A percentile compares a stretch with the other conserved stretches of the same genome.
These are phyloP conservation scores for Stereum hirsutum DNA, from an alignment of 1,284 basidiomycete genomes.

Conservation along the genomic window DNA sequence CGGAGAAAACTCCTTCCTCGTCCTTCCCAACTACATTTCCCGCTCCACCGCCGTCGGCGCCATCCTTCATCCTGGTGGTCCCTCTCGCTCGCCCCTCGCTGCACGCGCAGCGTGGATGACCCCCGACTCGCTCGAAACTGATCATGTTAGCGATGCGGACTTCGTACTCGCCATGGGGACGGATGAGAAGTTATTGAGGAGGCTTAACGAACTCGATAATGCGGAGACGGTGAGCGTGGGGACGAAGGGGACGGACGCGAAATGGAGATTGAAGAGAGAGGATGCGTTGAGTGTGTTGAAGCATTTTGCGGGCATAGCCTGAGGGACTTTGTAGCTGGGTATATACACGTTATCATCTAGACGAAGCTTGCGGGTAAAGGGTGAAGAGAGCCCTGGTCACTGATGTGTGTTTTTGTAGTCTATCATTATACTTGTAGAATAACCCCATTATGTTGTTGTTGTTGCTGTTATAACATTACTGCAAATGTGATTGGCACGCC, in stretches of 20 bases:
- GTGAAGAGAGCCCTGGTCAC: too few species aligned
- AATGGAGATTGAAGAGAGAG: slow-evolving; percentile 38
- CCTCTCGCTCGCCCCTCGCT: slow-evolving; percentile 39
- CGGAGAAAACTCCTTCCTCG: slow-evolving; percentile 69
- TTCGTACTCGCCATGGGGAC: slow-evolving; percentile 61
- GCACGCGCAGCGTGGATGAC: slow-evolving; percentile 29
- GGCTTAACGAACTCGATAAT: slow-evolving; percentile 63
- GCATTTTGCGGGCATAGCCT: slow-evolving; percentile 5
- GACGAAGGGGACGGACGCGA: slow-evolving; percentile 63
- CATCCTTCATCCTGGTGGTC: slow-evolving; percentile 61
- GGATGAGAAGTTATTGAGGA: slow-evolving; percentile 67
- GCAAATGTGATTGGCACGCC: too few species aligned
- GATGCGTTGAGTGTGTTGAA: slow-evolving; percentile 8
- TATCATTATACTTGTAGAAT: too few species aligned
- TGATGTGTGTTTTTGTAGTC: too few species aligned
- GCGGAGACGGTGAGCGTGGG: slow-evolving; percentile 66
- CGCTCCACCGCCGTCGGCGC: slow-evolving; percentile 73
- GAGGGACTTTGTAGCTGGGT: too few species aligned
- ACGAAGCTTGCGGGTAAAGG: too few species aligned
- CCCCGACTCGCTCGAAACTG: slow-evolving; percentile 20
- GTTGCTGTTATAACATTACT: too few species aligned
- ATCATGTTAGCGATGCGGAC: slow-evolving; percentile 34
- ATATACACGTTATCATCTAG: too few species aligned
- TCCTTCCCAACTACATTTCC: slow-evolving; percentile 78
- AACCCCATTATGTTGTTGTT: too few species aligned